A percentile compares a stretch with the other conserved stretches of the same genome.
These are phyloP conservation scores for Pleoardoris graminearum DNA, from an alignment of 2,329 filamentous ascomycete species.

Conservation along the genomic window DNA sequence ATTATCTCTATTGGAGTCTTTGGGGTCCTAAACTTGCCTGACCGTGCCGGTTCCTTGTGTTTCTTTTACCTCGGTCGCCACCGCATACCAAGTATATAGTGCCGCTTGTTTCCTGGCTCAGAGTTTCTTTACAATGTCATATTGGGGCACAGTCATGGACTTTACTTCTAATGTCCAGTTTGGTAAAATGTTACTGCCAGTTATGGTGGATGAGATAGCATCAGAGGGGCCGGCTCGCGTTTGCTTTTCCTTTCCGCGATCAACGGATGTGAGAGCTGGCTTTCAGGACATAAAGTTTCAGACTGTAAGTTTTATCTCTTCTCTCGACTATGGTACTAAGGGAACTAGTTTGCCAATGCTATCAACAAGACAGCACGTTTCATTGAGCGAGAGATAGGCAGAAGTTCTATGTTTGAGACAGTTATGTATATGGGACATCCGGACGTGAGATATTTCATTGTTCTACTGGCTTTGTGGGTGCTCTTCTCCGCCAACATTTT, in stretches of 20 bases:
- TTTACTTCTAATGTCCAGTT: constrained; percentile 17
- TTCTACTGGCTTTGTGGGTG: constrained; percentile 43
- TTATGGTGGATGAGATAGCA: constrained; percentile 48
- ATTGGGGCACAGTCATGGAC: constrained; percentile 35
- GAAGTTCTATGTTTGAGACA: constrained; percentile 32
- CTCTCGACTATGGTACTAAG: constrained; percentile 22
- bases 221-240: constrained; percentile 21
- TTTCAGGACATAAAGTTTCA: constrained; percentile 40
- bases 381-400: constrained; percentile 34
- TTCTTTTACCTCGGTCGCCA: not conserved
- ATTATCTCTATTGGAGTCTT: constrained; percentile 4
- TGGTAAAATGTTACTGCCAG: constrained; percentile 29
- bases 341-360: constrained; percentile 34
- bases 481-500: not conserved
- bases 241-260: constrained; percentile 30
- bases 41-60: not conserved
- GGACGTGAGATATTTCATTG: constrained; percentile 47
- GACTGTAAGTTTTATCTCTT: constrained; percentile 29
- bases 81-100: constrained; percentile 6
- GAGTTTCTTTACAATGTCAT: constrained; percentile 25
- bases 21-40: constrained; percentile 2
- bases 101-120: constrained; percentile 10
- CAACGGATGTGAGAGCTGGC: constrained; percentile 22
- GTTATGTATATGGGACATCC: constrained; percentile 34
- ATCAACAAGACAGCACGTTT: constrained; percentile 38